Base-by-base conservation (phyloP, 345 rosid genomes). In the Eucalyptus shirleyi region DNA sequence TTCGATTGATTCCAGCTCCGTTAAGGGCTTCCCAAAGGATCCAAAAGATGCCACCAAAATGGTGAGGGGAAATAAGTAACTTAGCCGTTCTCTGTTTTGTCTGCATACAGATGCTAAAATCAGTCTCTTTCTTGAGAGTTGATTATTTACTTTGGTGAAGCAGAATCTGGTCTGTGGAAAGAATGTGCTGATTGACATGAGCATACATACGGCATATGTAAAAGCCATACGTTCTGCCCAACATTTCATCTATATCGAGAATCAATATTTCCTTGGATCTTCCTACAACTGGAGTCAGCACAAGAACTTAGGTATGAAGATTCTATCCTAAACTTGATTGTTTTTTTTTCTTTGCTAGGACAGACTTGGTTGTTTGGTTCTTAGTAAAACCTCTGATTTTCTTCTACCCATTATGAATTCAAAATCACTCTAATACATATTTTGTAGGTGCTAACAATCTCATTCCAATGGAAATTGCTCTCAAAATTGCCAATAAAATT, bases 161-260 rank as follows among this genome's bases (percentile, higher is more conserved):
- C 96, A 98, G 99, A 96, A 95, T 87, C 93, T 98, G 91, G 92
- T 98, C 49, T 97, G 98, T 65, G 99, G 99, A 82, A 98, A 98
- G 95, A 96, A 98, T 90, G 95, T 97, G 81, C 96, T 98, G 87
- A 98, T 98, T 77, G 99, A 98, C 94, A 97, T 98, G 99, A 98
- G 99, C 97, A 98, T 98, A 93, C 99, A 97, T 93, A 94, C 98
- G 4, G 98, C 99, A 89, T 98, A 96, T 89, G 98, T 98, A 88
- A 96, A 95, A 91, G 99, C 99, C 90, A 98, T 98, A 87, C 99
- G 99, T 92, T 91, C 98, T 89, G 99, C 99, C 49, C 99, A 98
- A 93, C 98, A 98, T 92, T 98, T 94, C 90, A 96, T 98, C 89
- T 98, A 98, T 91, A 97, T 98, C 5, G 99, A 98, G 93, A 98